Base-by-base conservation (phyloP, 768 basidiomycete genomes). In the Favolaschia claudopus region DNA sequence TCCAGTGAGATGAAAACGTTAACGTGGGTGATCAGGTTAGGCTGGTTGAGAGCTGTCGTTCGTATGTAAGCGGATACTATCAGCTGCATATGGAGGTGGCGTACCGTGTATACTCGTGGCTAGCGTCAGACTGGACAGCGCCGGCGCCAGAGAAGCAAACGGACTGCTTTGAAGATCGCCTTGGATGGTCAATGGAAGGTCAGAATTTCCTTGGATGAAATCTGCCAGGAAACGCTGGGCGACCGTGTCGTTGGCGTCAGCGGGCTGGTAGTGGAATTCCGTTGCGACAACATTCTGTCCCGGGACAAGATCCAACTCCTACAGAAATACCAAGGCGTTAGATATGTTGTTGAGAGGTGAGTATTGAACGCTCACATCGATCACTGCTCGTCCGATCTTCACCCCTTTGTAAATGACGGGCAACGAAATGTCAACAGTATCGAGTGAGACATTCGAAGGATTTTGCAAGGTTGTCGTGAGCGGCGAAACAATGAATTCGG, bases 201-300 rank as follows among this genome's bases (percentile, higher is more conserved):
- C 51, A 38, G 81, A 68, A 24, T 74, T 77, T 0, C 79, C 81
- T 69, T 86, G 85, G 38, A 91, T 78, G 71, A 89, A 91, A 31
- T 76, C 68, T 9, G 82, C 77, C 60, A 89, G 68, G 77, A 91
- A 91, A 25, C 72, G 70, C 77, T 88, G 67, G 4, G 89, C 89
- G 22, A 77, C 72, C 5, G 89, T 89, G 65, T 91, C 83, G 62
- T 89, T 89, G 10, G 86, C 81, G 69, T 89, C 70, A 10, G 78
- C 77, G 1, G 89, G 89, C 62, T 80, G 75, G 64, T 92, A 92
- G 58, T 82, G 87, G 77, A 92, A 91, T 66, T 89, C 87, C 3
- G 87, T 77, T 0, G 76, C 48, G 22, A 85, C 66, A 2, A 64
- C 67, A 60, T 90, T 88, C 39, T 76, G 67, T 39, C 88, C 89